Evolutionary conservation across 495 filamentous ascomycete species (phyloP).

Genomic region (Lasiosphaeria ovina): DNA sequence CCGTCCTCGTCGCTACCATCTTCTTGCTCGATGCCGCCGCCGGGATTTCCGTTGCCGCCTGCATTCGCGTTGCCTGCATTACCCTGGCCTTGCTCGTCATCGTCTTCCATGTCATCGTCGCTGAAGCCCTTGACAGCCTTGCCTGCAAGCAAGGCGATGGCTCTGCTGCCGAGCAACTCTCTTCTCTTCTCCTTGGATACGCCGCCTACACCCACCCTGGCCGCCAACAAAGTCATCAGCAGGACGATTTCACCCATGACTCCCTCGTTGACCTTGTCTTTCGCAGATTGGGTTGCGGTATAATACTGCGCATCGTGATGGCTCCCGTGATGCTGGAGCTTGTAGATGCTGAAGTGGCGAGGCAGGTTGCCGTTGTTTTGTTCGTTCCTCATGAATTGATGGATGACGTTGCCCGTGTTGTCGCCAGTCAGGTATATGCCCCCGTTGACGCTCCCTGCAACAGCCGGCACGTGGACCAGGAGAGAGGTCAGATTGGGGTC

Average conservation of each 20-base stretch:
- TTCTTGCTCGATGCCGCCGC: too few species aligned
- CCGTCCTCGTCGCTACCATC: too few species aligned
- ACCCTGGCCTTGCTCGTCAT: too few species aligned
- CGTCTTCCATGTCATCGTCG: too few species aligned
- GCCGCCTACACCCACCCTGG: not conserved
- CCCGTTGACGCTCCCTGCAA: not conserved
- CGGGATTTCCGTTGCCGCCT: too few species aligned
- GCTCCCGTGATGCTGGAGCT: not conserved
- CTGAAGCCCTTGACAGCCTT: not conserved
- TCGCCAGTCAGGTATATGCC: not conserved
- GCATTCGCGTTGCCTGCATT: too few species aligned
- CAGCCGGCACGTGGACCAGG: not conserved
- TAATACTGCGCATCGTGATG: not conserved
- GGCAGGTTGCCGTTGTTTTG: not conserved
- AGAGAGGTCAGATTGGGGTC: not conserved
- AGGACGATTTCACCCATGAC: not conserved
- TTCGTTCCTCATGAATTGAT: not conserved
- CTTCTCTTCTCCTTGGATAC: not conserved
- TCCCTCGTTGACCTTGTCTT: not conserved
- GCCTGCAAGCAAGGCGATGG: not conserved
- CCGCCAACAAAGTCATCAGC: not conserved
- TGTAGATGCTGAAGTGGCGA: not conserved
- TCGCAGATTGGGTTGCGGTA: not conserved
- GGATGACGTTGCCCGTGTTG: not conserved
- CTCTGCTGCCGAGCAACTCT: not conserved